A percentile compares a stretch with the other conserved stretches of the same genome.
Conservation (phyloP, 495 filamentous ascomycete species). For the Tuber aestivum region DNA sequence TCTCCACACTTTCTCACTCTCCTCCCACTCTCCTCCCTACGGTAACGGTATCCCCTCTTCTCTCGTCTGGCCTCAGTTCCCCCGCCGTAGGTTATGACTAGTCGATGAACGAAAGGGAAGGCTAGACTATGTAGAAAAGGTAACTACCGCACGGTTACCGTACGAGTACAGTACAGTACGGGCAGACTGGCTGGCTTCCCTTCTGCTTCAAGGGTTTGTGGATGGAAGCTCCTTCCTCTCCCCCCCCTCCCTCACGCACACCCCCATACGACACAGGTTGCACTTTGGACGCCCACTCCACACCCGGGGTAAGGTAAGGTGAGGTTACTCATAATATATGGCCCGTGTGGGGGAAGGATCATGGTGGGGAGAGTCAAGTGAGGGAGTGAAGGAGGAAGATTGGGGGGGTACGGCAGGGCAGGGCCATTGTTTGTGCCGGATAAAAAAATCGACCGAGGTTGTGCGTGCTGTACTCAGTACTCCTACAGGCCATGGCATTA, state of each 20-base stretch:
- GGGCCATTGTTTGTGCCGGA: no score
- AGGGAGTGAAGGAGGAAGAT: not conserved
- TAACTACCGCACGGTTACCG: not conserved
- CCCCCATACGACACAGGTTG: not conserved
- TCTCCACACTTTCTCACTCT: conserved; percentile 1
- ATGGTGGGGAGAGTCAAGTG: not conserved
- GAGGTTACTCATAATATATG: not conserved
- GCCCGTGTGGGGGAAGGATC: not conserved
- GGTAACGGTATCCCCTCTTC: not conserved
- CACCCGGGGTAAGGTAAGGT: not conserved
- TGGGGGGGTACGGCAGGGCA: no score
- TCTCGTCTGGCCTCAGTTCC: not conserved
- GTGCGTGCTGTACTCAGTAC: no score
- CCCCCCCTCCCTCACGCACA: no score
- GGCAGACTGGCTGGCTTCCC: not conserved
- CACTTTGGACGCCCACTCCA: not conserved
- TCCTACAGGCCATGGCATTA: no score
- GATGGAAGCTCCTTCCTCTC: not conserved
- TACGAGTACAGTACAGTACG: no score
- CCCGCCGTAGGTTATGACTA: not conserved
- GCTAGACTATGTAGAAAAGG: not conserved
- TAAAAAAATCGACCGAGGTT: no score
- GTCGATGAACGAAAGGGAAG: not conserved
- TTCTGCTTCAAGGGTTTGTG: not conserved
- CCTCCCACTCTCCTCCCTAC: not conserved